Conservation (phyloP, 805 yeast genomes). For the Torulaspora microellipsoides region DNA sequence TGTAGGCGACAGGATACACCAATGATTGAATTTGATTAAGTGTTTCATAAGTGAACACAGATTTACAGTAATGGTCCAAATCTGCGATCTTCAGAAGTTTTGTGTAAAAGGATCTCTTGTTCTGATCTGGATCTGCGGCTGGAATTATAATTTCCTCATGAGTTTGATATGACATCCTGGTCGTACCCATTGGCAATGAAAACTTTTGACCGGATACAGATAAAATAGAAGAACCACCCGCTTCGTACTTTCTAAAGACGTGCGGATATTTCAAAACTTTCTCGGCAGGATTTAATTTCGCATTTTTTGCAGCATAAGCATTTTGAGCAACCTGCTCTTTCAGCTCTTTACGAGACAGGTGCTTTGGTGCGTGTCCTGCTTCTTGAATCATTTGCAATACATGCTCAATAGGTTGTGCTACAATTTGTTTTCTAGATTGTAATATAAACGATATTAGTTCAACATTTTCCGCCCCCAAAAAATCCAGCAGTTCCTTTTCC, state of each 20-base stretch:
- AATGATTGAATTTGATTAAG: slow-evolving; percentile 86
- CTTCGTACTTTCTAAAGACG: slow-evolving; percentile 69
- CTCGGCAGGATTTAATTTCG: slow-evolving; percentile 43
- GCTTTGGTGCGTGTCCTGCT: slow-evolving; percentile 24
- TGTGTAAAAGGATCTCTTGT: slow-evolving; percentile 36
- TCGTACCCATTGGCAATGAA: slow-evolving; percentile 76
- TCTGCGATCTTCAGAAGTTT: slow-evolving; percentile 54
- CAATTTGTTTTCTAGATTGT: slow-evolving; percentile 18
- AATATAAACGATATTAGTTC: slow-evolving; percentile 57
- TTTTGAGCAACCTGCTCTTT: slow-evolving; percentile 49
- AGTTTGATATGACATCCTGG: slow-evolving; percentile 52
- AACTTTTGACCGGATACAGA: slow-evolving; percentile 78
- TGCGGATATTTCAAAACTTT: slow-evolving; percentile 68
- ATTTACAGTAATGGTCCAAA: slow-evolving; percentile 73
- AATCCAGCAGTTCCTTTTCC: slow-evolving; percentile 71
- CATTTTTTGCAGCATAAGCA: slow-evolving; percentile 45
- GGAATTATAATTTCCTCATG: slow-evolving; percentile 87
- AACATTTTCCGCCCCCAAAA: slow-evolving; percentile 80
- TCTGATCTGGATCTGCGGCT: slow-evolving; percentile 53
- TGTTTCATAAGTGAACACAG: slow-evolving; percentile 76
- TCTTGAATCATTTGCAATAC: slow-evolving; percentile 16
- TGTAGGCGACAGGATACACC: slow-evolving; percentile 87
- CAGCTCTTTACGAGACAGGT: slow-evolving; percentile 53
- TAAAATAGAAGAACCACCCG: slow-evolving; percentile 52
- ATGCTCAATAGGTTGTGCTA: slow-evolving; percentile 18